Percentiles rank a stretch among this genome's conserved stretches.
phyloP scores from a whole-genome alignment of 78 protist genomes.

The slime mould (Dictyostelium discoideum) region DNA sequence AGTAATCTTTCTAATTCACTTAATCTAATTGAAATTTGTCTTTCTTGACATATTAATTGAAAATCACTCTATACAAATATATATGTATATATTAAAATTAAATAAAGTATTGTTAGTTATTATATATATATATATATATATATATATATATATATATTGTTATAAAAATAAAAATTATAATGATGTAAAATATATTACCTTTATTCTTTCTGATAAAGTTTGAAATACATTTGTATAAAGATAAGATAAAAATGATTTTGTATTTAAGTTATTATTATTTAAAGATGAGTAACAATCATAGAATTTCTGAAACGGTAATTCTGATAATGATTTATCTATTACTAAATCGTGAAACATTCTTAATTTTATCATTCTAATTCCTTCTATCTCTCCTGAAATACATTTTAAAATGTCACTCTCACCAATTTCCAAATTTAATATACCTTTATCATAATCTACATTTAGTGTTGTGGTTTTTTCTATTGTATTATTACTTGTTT shows the following conservation, averaged over 20 bases:
- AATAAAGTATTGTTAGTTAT: neutral
- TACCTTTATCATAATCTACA: neutral
- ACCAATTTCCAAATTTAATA: neutral
- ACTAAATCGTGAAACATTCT: constrained; percentile 18
- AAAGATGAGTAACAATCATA: constrained; percentile 15
- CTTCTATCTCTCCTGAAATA: constrained; percentile 22
- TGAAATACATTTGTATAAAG: constrained; percentile 22
- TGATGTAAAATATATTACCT: neutral
- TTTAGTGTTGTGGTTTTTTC: neutral
- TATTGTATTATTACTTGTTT: neutral
- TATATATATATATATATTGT: too few relatives aligned
- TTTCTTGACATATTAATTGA: constrained; percentile 35
- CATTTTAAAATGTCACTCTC: neutral
- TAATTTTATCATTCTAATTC: constrained; percentile 41
- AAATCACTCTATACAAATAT: constrained; percentile 4
- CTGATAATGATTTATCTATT: constrained; percentile 32
- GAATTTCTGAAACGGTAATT: constrained; percentile 17
- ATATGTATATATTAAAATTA: too few relatives aligned
- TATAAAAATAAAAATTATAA: too few relatives aligned
- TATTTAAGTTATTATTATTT: neutral
- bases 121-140: too few relatives aligned
- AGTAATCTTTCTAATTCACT: constrained; percentile 14
- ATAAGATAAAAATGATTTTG: neutral
- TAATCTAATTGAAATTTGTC: constrained; percentile 24
- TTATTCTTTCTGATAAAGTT: constrained; percentile 34